Evolutionary conservation across 805 yeast genomes (phyloP), one percentile per base, ranked within the genome.

Genomic region (Vanderwaltozyma verrucispora): DNA sequence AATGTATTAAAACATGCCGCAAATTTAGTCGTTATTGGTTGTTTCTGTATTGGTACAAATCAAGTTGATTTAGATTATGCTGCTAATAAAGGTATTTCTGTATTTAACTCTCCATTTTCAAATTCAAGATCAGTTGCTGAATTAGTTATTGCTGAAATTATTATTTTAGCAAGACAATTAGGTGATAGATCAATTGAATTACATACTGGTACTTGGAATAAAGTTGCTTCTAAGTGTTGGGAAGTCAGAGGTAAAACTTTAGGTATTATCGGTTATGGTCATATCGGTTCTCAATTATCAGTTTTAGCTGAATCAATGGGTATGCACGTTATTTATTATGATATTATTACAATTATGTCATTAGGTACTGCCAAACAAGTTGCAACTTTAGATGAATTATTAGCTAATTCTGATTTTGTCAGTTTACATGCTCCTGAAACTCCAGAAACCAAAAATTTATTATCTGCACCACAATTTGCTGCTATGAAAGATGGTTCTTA

Each of bases 31-130:
- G 88, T 76, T 24, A 70, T 92, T 63, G 98, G 98, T 40, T 92
- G 98, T 69, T 92, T 92, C 82, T 92, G 98, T 73, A 92, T 92
- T 51, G 98, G 98, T 56, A 92, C 97, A 44, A 92, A 92, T 69
- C 98, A 92, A 68, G 98, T 92, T 39, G 94, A 92, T 62, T 72
- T 88, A 46, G 84, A 83, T 50, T 83, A 60, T 53, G 98, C 98
- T 40, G 96, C 97, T 46, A 75, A 80, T 54, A 73, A 75, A 35
- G 98, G 98, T 67, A 75, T 89, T 61, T 88, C 96, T 33, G 98
- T 92, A 18, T 92, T 92, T 80, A 86, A 87, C 73, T 88, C 98
- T 25, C 98, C 98, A 36, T 92, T 92, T 69, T 87, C 96, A 48
- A 92, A 92, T 72, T 89, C 97, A 27, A 80, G 98, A 68, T 87